Base-by-base conservation (phyloP, 768 basidiomycete genomes). In the Dacryopinax spathularia region DNA sequence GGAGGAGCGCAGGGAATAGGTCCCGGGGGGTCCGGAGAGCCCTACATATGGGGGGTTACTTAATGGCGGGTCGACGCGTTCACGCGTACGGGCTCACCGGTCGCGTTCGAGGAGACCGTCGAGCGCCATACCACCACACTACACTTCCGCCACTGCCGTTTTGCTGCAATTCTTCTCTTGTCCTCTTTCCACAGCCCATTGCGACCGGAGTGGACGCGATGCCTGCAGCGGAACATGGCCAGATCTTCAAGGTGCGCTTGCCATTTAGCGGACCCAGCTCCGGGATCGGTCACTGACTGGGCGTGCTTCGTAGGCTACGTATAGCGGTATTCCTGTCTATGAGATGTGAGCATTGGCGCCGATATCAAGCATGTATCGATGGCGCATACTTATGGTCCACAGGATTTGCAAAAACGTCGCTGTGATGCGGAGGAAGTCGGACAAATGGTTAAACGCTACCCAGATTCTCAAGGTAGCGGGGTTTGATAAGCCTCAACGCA, bases 381-480 rank as follows among this genome's bases (percentile, higher is more conserved):
- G n/a, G n/a, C n/a, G 70, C 34, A 27, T 33, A 25, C 48, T 67
- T 69, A 59, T 66, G 66, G 70, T 68, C 70, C 72, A 68, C 68
- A 92, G 90, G 89, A 90, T 92, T 86, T 89, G 85, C 78, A 91
- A 91, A 72, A 87, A 89, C 62, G 89, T 98, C 72, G 95, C 96
- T 62, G 92, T 98, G 66, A 99, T 99, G 96, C 85, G 95, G 59
- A 83, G 96, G 70, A 87, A 93, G 73, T 82, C 90, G 35, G 96
- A 99, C 76, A 89, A 88, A 39, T 99, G 96, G 90, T 81, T 99
- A 64, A 99, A 99, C 82, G 96, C 96, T 75, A 99, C 96, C 0
- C 92, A 95, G 73, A 96, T 99, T 67, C 84, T 99, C 71, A 99
- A 99, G 75, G 95, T 99, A 69, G 96, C 94, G 31, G 96, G 95